Evolutionary conservation across 2,329 filamentous ascomycete genomes (phyloP).

Genomic region (Knoxdaviesia capensis): DNA sequence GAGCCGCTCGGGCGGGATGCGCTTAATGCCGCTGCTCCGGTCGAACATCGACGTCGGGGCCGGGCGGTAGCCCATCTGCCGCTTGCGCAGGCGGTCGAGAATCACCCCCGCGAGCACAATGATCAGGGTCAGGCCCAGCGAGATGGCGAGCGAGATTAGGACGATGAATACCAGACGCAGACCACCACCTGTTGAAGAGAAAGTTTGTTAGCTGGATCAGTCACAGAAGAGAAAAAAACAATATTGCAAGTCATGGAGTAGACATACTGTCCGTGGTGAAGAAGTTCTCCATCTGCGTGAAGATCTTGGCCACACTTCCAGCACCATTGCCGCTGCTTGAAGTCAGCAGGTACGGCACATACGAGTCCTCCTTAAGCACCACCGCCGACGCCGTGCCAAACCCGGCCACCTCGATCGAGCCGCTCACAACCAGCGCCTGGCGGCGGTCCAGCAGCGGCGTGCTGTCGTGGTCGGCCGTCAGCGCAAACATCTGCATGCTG

Average conservation of each 20-base stretch:
- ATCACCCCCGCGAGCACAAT: conserved; percentile 57
- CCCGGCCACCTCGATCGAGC: conserved; percentile 51
- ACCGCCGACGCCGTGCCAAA: conserved; percentile 74
- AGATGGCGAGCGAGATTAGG: conserved; percentile 60
- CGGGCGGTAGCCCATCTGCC: conserved; percentile 61
- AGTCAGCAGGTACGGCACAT: conserved; percentile 65
- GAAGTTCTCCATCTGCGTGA: conserved; percentile 63
- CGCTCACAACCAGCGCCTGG: conserved; percentile 67
- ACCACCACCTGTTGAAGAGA: conserved; percentile 22
- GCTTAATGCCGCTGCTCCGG: conserved; percentile 33
- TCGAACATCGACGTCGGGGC: conserved; percentile 49
- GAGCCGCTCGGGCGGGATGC: conserved; percentile 40
- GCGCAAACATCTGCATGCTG: conserved; percentile 61
- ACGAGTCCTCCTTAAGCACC: conserved; percentile 64
- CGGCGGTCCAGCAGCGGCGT: conserved; percentile 42
- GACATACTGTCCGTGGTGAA: conserved; percentile 45
- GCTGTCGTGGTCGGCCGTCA: conserved; percentile 46
- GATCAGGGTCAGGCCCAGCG: conserved; percentile 57
- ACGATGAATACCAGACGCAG: conserved; percentile 61
- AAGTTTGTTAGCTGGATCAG: conserved; percentile 5
- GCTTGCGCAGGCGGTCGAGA: conserved; percentile 56
- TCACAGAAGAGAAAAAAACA: background rate
- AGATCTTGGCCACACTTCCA: conserved; percentile 63
- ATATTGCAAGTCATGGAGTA: background rate
- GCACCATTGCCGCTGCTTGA: conserved; percentile 41